A percentile compares a stretch with the other conserved stretches of the same genome.
These are phyloP conservation scores for Brassica hybrid DNA, from an alignment of 441 rosid genomes.

Conservation along the genomic window DNA sequence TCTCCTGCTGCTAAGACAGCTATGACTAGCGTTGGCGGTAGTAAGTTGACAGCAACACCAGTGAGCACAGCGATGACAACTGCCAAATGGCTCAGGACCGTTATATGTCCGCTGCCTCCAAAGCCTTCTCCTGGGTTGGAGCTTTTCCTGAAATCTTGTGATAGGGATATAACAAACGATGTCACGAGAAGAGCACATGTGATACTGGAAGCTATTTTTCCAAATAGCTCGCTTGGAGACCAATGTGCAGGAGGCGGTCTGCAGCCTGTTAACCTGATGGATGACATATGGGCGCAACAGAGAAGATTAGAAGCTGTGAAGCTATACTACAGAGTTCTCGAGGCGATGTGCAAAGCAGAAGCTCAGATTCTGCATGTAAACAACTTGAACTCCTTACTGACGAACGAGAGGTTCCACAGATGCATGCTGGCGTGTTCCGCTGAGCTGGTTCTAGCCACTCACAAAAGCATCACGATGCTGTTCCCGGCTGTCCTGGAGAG, in stretches of 20 bases:
- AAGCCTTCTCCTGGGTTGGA: slow-evolving; percentile 80
- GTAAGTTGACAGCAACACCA: slow-evolving; percentile 79
- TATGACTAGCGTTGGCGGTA: slow-evolving; percentile 49
- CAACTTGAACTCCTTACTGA: slow-evolving; percentile 88
- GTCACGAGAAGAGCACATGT: slow-evolving; percentile 83
- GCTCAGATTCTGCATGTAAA: slow-evolving; percentile 78
- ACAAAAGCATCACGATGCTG: slow-evolving; percentile 91
- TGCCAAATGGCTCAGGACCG: slow-evolving; percentile 93
- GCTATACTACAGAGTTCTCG: slow-evolving; percentile 91
- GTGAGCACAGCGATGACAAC: slow-evolving; percentile 96
- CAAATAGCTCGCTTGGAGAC: slow-evolving; percentile 71
- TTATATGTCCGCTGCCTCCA: slow-evolving; percentile 79
- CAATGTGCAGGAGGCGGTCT: slow-evolving; percentile 65
- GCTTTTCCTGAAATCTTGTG: slow-evolving; percentile 78
- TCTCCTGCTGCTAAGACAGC: slow-evolving; percentile 72
- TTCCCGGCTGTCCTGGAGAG: slow-evolving; percentile 96
- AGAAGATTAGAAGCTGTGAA: slow-evolving; percentile 85
- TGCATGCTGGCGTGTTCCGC: slow-evolving; percentile 99
- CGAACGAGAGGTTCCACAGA: slow-evolving; percentile 98
- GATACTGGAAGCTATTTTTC: slow-evolving; percentile 93
- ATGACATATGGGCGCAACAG: slow-evolving; percentile 96
- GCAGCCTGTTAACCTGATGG: slow-evolving; percentile 84
- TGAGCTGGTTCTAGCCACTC: slow-evolving; percentile 93
- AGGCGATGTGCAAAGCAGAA: slow-evolving; percentile 97
- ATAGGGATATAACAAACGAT: slow-evolving; percentile 80